These are phyloP conservation scores for Onygenales sp. DNA, from an alignment of 2,329 filamentous ascomycete genomes.

Conservation along the genomic window DNA sequence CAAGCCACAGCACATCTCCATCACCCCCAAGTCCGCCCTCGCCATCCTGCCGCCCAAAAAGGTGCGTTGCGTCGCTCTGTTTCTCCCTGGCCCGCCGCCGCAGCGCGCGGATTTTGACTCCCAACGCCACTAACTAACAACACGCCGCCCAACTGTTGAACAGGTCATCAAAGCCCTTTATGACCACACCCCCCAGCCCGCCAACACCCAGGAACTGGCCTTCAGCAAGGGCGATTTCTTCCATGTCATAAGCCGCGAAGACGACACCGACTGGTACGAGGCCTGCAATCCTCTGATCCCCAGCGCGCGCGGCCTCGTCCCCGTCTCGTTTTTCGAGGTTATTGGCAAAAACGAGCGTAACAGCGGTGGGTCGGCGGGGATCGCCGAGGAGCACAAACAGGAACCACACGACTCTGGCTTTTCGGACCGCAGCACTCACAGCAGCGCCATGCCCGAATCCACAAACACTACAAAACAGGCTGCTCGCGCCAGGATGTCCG, in stretches of 20 bases:
- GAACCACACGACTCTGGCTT: constrained; percentile 89
- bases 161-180: constrained; percentile 96
- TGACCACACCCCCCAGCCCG: constrained; percentile 68
- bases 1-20: constrained; percentile 62
- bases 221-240: constrained; percentile 97
- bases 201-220: constrained; percentile 62
- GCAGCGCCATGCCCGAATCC: constrained; percentile 27
- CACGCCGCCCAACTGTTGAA: constrained; percentile 1
- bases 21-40: constrained; percentile 74
- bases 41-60: constrained; percentile 91
- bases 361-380: constrained; percentile 60
- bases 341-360: constrained; percentile 88
- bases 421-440: constrained; percentile 46
- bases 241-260: constrained; percentile 91
- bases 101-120: constrained; percentile 3
- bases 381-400: constrained; percentile 38
- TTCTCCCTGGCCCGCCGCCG: constrained; percentile 14
- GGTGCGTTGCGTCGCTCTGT: constrained; percentile 42
- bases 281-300: constrained; percentile 86
- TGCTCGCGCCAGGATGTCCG: constrained; percentile 32
- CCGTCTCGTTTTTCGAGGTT: constrained; percentile 85
- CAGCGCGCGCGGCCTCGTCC: constrained; percentile 80
- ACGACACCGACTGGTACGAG: constrained; percentile 95
- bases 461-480: constrained; percentile 23
- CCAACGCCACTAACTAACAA: neutral